A percentile compares a stretch with the other conserved stretches of the same genome.
phyloP scores from a whole-genome alignment of 1,139 yeast species.

The Taphrina flavorubra region DNA sequence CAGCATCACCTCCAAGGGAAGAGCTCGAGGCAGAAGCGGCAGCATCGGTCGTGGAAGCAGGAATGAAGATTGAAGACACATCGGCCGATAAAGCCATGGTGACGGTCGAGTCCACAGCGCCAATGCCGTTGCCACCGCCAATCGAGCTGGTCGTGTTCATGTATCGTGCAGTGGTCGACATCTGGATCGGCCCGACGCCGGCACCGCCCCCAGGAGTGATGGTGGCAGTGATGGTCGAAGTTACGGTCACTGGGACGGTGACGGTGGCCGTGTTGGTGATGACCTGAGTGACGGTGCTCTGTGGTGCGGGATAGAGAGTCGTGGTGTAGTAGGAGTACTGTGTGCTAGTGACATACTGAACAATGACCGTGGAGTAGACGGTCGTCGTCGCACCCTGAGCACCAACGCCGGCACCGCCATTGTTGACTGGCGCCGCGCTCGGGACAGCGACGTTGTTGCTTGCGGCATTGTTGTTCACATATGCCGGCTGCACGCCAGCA shows the following conservation, averaged over 20 bases:
- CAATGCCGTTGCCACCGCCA: constrained; percentile 4
- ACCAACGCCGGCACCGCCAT: constrained; percentile 15
- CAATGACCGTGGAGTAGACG: constrained; percentile 19
- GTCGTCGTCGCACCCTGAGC: constrained; percentile 13
- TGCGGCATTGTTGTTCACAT: constrained; percentile 22
- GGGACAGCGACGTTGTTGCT: constrained; percentile 14
- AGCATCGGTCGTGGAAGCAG: background rate
- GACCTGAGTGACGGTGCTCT: constrained; percentile 10
- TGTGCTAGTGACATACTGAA: constrained; percentile 12
- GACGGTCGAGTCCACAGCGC: background rate
- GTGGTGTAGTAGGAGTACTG: constrained; percentile 25
- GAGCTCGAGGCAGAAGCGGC: background rate
- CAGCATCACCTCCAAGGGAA: constrained; percentile 7
- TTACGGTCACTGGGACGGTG: constrained; percentile 35
- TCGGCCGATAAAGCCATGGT: constrained; percentile 9
- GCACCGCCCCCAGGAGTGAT: constrained; percentile 10
- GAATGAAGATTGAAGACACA: background rate
- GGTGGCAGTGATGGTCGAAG: constrained; percentile 38
- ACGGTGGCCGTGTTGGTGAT: constrained; percentile 33
- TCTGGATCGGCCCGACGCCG: background rate
- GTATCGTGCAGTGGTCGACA: constrained; percentile 19
- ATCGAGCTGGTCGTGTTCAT: constrained; percentile 12
- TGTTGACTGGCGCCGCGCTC: constrained; percentile 2
- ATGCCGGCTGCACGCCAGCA: constrained; percentile 14
- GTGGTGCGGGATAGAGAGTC: constrained; percentile 27